Base-by-base conservation (phyloP, 352 stramenopile genomes). In the Phytophthora pisi region DNA sequence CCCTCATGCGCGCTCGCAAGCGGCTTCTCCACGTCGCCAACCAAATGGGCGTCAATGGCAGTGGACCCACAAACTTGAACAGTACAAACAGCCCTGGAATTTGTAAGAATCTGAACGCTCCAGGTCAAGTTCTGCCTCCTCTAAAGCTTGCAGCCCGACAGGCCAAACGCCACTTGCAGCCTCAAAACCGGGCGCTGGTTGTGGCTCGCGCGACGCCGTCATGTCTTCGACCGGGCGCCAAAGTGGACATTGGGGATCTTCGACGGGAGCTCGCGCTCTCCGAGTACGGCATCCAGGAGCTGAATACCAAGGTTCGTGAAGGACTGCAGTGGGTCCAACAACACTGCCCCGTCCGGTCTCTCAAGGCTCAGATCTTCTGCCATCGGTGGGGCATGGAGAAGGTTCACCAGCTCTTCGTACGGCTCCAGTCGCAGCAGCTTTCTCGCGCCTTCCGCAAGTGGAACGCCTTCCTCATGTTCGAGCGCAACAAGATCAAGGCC, bases 261-360 rank as follows among this genome's bases (percentile, higher is more conserved):
- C 81, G 87, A 9, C 68, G 87, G 10, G 87, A 95, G 70, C 84
- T 96, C 4, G 88, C 89, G 23, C 55, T 94, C 6, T 88, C 89
- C 5, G 83, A 96, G 68, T 90, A 81, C 57, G 84, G 88, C 0
- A 80, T 96, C 49, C 85, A 95, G 51, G 73, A 89, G 47, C 75
- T 95, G 9, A 88, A 93, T 47, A 57, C 61, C 16, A 86, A 88
- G 51, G 82, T 96, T 4, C 85, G 84, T 13, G 87, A 93, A 30
- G 86, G 86, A n/a, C 66, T 96, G 50, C 83, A 93, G 18, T 96
- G 89, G 89, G 89, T 95, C 4, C 87, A 96, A 58, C 78, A 88
- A 45, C 86, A 96, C 66, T 95, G 86, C 20, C 87, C 88, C 8
- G 89, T 96, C 6, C 81, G 71, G 4, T 90, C 86, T 6, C 74